Base-by-base conservation (phyloP, 164 flowering plant genomes). In the Berberis thunbergii region DNA sequence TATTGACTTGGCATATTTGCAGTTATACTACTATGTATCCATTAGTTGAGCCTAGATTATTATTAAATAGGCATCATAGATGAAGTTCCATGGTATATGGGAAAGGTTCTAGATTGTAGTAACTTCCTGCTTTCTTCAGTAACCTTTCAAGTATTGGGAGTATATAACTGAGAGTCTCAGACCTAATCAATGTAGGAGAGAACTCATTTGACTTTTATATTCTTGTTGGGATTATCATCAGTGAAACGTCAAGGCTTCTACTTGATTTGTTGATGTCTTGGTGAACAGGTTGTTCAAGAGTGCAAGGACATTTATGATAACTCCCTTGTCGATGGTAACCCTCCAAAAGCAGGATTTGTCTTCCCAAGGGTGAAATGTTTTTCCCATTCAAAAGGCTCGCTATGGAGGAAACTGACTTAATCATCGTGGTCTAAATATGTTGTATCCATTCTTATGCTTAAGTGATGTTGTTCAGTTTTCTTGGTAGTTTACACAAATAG, bases 301-400 rank as follows among this genome's bases (percentile, higher is more conserved):
- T 95, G 99, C 90, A 91, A 81, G 75, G 99, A 89, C 71, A 89
- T 95, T 6, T 91, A 87, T 49, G 96, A 87, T 75, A 80, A 87
- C 61, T 83, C 97, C 4, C 82, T 87, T 41, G 86, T 86, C 65
- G 93, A 78, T 72, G 96, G 96, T 53, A 85, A 84, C 55, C 94
- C 97, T 4, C 78, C 90, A n/a, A 94, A 88, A 72, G 74, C 90
- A 3, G 97, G 97, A 53, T 94, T 91, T 73, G 87, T 94, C 59
- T 94, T 94, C 66, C 79, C 97, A 10, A 82, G 72, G 71, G 86
- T 95, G 77, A 95, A 89, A 77, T 83, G 67, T 64, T 85, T 94
- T 12, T 10, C 77, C 7, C 68, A 80, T 57, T 81, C 99, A 43
- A 89, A 84, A 64, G 84, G 76, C 43, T 80, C 83, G 40, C 11